Evolutionary conservation across 345 rosid species (phyloP).

Genomic region (Nasturtium officinale): DNA sequence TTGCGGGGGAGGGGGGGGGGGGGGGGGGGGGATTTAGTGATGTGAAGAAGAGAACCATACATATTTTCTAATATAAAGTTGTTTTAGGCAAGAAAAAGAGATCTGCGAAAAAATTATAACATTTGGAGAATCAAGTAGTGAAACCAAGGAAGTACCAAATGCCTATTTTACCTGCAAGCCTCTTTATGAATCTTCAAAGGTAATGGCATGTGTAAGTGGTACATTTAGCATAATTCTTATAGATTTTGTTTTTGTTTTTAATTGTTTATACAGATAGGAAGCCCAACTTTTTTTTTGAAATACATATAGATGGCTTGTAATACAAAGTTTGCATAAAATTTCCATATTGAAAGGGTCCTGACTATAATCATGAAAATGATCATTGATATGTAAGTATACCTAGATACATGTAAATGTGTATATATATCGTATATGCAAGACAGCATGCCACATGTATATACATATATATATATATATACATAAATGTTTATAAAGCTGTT

Average conservation of each 20-base stretch:
- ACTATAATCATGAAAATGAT: no score
- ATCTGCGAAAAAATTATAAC: slow-evolving; percentile 32
- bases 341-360: no score
- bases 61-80: not conserved
- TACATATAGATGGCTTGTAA: no score
- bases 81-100: slow-evolving; percentile 33
- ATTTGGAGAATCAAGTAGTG: slow-evolving; percentile 38
- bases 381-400: no score
- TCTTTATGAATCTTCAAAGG: slow-evolving; percentile 40
- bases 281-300: not conserved
- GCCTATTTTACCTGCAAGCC: slow-evolving; percentile 33
- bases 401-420: no score
- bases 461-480: no score
- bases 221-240: not conserved
- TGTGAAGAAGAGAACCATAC: not conserved
- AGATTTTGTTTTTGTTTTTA: not conserved
- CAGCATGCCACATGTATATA: no score
- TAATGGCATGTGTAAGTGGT: slow-evolving; percentile 20
- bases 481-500: no score
- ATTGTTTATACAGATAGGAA: not conserved
- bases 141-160: slow-evolving; percentile 16
- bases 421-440: no score
- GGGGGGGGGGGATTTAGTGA: not conserved
- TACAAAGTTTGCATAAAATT: no score
- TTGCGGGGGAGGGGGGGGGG: no score